Evolutionary conservation across 2,329 filamentous ascomycete species (phyloP).

Genomic region (Diplocarpon rosae): DNA sequence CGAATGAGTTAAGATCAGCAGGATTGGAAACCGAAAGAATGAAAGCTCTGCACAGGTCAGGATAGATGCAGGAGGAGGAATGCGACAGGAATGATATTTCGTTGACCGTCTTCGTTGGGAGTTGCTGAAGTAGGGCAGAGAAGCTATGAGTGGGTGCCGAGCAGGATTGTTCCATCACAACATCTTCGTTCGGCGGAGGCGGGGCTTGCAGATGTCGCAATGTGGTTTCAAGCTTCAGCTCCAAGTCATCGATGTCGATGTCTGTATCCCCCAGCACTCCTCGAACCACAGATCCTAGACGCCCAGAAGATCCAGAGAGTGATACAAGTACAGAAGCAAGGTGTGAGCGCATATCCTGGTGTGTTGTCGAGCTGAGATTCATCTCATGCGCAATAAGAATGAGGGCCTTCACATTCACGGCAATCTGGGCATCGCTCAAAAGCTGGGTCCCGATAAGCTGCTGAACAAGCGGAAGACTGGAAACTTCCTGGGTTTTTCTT

Average conservation of each 20-base stretch:
- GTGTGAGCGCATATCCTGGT: slow-evolving; percentile 47
- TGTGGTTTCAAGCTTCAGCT: slow-evolving; percentile 62
- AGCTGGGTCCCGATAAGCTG: slow-evolving; percentile 48
- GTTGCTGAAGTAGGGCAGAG: slow-evolving; percentile 14
- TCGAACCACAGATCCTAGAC: slow-evolving; percentile 52
- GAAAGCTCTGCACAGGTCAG: slow-evolving; percentile 48
- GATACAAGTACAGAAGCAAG: slow-evolving; percentile 56
- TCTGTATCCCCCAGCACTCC: slow-evolving; percentile 55
- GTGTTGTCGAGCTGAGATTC: slow-evolving; percentile 41
- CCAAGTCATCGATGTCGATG: slow-evolving; percentile 63
- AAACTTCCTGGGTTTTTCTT: slow-evolving; percentile 46
- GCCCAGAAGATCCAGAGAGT: slow-evolving; percentile 48
- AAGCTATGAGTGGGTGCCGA: slow-evolving; percentile 25
- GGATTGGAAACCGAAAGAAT: slow-evolving; percentile 39
- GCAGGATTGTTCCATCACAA: slow-evolving; percentile 36
- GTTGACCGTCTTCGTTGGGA: slow-evolving; percentile 28
- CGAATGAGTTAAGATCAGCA: slow-evolving; percentile 28
- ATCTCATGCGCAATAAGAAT: slow-evolving; percentile 49
- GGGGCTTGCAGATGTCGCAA: slow-evolving; percentile 47
- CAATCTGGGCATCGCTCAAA: slow-evolving; percentile 50
- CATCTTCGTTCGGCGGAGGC: slow-evolving; percentile 39
- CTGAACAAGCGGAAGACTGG: slow-evolving; percentile 48
- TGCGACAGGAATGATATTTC: slow-evolving; percentile 43
- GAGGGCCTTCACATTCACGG: slow-evolving; percentile 55
- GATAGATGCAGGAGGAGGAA: slow-evolving; percentile 41